Conservation (phyloP, 2,329 filamentous ascomycete species). For the Cryphonectria parasitica region DNA sequence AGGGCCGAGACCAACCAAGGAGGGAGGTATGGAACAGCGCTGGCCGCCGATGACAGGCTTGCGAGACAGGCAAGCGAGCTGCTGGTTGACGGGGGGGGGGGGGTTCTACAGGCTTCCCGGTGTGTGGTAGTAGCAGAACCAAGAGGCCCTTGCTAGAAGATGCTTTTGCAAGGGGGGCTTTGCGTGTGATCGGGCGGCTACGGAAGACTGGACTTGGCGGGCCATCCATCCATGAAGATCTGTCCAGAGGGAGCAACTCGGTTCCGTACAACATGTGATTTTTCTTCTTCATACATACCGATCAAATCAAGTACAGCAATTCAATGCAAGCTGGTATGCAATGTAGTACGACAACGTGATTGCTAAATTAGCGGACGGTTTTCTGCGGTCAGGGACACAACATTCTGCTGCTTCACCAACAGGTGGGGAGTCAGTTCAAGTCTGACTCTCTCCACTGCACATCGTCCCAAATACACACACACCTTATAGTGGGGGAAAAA, state of each 20-base stretch:
- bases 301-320: background rate
- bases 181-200: constrained; percentile 22
- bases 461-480: background rate
- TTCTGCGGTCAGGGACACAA: background rate
- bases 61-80: constrained; percentile 4
- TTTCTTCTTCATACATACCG: background rate
- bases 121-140: constrained; percentile 6
- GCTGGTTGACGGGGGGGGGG: constrained; percentile 16
- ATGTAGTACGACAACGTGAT: background rate
- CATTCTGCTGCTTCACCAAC: background rate
- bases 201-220: constrained; percentile 12
- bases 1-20: constrained; percentile 20
- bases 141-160: constrained; percentile 14
- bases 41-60: constrained; percentile 1
- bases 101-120: background rate
- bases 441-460: background rate
- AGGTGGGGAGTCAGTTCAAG: too few relatives aligned
- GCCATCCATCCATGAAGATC: constrained; percentile 17
- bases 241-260: background rate
- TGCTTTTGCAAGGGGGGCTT: background rate
- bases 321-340: background rate
- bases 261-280: background rate
- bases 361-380: background rate
- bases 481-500: background rate
- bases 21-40: background rate